These are phyloP conservation scores for Mortierella sp. DNA, from an alignment of 371 early-diverging fungal species.

Conservation along the genomic window DNA sequence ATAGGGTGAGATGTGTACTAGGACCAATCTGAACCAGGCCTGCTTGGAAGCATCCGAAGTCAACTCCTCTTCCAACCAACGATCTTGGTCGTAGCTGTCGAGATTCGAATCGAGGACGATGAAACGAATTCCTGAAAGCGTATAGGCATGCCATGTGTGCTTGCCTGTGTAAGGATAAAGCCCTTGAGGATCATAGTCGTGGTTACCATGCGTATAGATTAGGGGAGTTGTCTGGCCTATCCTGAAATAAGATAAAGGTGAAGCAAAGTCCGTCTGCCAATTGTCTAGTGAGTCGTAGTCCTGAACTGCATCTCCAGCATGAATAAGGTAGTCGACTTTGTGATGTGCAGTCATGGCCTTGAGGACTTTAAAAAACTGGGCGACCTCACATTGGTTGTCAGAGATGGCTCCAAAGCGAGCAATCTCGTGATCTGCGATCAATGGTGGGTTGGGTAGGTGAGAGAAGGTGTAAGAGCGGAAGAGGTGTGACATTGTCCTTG, in stretches of 20 bases:
- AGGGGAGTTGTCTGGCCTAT: conserved; percentile 71
- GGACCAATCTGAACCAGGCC: conserved; percentile 75
- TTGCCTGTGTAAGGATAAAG: conserved; percentile 64
- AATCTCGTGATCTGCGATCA: conserved; percentile 47
- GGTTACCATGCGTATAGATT: conserved; percentile 84
- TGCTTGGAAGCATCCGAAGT: conserved; percentile 62
- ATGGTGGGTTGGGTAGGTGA: conserved; percentile 48
- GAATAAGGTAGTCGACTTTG: conserved; percentile 66
- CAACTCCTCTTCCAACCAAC: conserved; percentile 73
- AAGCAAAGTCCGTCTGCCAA: conserved; percentile 82
- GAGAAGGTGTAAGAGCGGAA: conserved; percentile 40
- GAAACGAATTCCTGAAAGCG: conserved; percentile 72
- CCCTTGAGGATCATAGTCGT: conserved; percentile 71
- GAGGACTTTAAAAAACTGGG: conserved; percentile 63
- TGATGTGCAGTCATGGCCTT: conserved; percentile 59
- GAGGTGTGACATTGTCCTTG: conserved; percentile 23
- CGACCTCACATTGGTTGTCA: conserved; percentile 73
- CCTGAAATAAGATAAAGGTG: conserved; percentile 70
- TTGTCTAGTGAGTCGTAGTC: conserved; percentile 67
- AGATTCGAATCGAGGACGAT: conserved; percentile 80
- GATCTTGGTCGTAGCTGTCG: conserved; percentile 70
- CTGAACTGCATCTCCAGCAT: conserved; percentile 79
- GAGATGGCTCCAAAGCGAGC: conserved; percentile 70
- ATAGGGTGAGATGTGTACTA: conserved; percentile 86
- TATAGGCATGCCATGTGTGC: conserved; percentile 72